These are phyloP conservation scores for Rauvolfia tetraphylla DNA, from an alignment of 257 asterid species.

Conservation along the genomic window DNA sequence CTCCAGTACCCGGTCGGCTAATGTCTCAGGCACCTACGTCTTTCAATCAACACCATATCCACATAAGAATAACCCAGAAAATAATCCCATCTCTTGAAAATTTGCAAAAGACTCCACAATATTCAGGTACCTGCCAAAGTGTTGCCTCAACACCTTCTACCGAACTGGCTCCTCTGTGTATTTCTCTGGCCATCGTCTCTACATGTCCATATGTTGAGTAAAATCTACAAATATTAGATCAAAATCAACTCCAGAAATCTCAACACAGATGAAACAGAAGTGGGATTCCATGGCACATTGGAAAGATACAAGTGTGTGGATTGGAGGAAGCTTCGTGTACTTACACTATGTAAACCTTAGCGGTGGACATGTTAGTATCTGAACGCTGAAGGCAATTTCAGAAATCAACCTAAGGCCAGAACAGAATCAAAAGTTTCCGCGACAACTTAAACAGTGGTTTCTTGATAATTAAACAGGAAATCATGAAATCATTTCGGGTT, in stretches of 20 bases:
- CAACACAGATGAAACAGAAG: neutral
- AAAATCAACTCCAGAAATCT: neutral
- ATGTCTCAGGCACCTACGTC: conserved; percentile 78
- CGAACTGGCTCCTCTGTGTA: conserved; percentile 67
- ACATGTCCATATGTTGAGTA: conserved; percentile 88
- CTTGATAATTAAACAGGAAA: neutral
- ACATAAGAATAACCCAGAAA: neutral
- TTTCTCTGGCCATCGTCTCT: conserved; percentile 78
- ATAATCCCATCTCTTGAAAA: neutral
- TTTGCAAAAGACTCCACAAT: neutral
- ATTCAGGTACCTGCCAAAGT: conserved; percentile 63
- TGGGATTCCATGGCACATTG: neutral
- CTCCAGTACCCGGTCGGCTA: conserved; percentile 52
- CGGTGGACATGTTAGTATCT: conserved; percentile 34
- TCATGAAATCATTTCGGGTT: neutral
- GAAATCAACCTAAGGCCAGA: neutral
- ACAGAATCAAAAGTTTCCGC: neutral
- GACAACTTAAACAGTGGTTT: neutral
- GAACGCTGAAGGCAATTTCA: conserved; percentile 8
- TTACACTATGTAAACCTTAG: conserved; percentile 76
- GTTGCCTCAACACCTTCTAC: conserved; percentile 80
- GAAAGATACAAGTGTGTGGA: too few relatives aligned
- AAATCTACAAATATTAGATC: conserved; percentile 40
- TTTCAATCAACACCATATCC: conserved; percentile 13
- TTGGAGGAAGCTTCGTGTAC: conserved; percentile 11